Percentiles rank a stretch among this genome's conserved stretches.
These are phyloP conservation scores for Daldinia sp. DNA, from an alignment of 2,329 filamentous ascomycete genomes.

Conservation along the genomic window DNA sequence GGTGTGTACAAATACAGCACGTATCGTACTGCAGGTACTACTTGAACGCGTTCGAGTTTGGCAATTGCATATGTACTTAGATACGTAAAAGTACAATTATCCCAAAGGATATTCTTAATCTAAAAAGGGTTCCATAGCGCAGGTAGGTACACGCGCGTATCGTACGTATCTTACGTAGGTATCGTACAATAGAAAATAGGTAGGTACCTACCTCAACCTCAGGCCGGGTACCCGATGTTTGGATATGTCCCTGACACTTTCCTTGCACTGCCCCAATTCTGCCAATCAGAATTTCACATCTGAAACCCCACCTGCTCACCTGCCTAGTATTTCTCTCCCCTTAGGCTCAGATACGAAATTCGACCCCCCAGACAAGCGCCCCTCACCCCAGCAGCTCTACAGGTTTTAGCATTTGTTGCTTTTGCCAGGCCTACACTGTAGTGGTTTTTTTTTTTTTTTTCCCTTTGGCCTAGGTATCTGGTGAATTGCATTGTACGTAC, in stretches of 20 bases:
- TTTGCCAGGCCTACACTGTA: too few relatives aligned
- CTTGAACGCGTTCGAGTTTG: not conserved
- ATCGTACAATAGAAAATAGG: slow-evolving; percentile 2
- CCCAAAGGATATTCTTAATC: too few relatives aligned
- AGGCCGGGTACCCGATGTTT: slow-evolving; percentile 2
- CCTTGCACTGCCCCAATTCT: slow-evolving; percentile 31
- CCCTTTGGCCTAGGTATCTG: too few relatives aligned
- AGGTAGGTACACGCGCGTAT: not conserved
- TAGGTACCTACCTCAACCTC: too few relatives aligned
- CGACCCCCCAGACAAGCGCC: not conserved
- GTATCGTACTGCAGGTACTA: not conserved
- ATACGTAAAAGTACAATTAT: not conserved
- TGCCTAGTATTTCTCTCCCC: slow-evolving; percentile 13
- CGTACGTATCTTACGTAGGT: too few relatives aligned
- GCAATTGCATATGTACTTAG: not conserved
- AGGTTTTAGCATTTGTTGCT: too few relatives aligned
- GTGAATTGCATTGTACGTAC: not conserved
- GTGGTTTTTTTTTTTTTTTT: too few relatives aligned
- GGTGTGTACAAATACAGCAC: too few relatives aligned
- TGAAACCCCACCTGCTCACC: slow-evolving; percentile 34
- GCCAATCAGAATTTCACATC: slow-evolving; percentile 31
- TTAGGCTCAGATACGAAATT: slow-evolving; percentile 4
- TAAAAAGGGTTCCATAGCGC: not conserved
- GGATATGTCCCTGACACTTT: slow-evolving; percentile 25
- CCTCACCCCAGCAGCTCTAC: not conserved